phyloP scores from a whole-genome alignment of 495 filamentous ascomycete species.

The Hypoxylon perforatum region DNA sequence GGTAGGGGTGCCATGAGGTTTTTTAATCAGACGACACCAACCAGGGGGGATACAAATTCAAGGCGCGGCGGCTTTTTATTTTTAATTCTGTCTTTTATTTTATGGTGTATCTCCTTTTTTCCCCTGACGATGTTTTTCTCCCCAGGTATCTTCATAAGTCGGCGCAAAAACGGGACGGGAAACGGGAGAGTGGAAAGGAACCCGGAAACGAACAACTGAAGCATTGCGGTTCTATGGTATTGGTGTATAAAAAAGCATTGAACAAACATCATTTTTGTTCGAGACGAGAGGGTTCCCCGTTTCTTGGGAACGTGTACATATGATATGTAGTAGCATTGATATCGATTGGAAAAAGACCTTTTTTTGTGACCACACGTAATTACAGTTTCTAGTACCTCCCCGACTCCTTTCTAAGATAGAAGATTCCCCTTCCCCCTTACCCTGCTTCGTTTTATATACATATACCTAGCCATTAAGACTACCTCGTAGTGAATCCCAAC shows the following conservation, averaged over 20 bases:
- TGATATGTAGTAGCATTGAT: conserved; percentile 20
- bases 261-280: conserved; percentile 9
- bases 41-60: no score
- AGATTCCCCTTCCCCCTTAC: not conserved
- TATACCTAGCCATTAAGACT: not conserved
- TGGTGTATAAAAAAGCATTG: conserved; percentile 41
- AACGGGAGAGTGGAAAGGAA: conserved; percentile 1
- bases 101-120: no score
- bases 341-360: conserved; percentile 32
- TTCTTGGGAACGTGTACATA: conserved; percentile 23
- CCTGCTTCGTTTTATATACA: not conserved
- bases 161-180: conserved; percentile 20
- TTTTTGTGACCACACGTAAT: not conserved
- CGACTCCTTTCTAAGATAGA: no score
- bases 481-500: no score
- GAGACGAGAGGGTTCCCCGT: no score
- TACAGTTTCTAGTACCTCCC: not conserved
- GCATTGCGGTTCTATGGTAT: conserved; percentile 24
- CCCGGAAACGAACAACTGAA: conserved; percentile 13
- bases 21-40: no score
- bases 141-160: conserved; percentile 2
- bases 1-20: no score
- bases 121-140: not conserved
- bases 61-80: no score
- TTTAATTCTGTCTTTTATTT: no score